These are phyloP conservation scores for Sequoia sempervirens DNA, from an alignment of 75 land plant species.

Conservation along the genomic window DNA sequence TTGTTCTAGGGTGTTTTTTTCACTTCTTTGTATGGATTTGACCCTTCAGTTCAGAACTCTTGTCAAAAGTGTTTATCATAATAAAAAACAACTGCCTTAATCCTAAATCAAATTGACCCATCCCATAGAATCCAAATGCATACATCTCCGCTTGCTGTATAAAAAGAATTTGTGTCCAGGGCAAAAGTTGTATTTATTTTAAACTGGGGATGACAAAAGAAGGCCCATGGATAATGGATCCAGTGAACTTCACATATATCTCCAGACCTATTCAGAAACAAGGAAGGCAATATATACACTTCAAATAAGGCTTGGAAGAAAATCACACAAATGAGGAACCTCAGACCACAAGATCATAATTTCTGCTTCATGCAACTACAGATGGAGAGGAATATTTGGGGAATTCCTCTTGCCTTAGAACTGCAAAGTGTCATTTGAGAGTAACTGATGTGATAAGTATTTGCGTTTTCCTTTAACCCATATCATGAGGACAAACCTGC, in stretches of 20 bases:
- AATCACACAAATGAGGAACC: background rate
- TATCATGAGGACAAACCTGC: background rate
- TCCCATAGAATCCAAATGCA: too few species aligned
- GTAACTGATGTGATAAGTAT: background rate
- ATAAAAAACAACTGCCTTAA: too few species aligned
- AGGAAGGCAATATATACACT: background rate
- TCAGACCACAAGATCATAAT: background rate
- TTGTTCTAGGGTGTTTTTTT: too few species aligned
- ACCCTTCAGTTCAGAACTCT: too few species aligned
- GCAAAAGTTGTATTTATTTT: too few species aligned
- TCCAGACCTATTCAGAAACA: background rate
- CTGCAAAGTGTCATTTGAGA: background rate
- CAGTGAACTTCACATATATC: background rate
- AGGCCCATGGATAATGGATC: background rate
- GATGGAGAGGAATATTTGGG: background rate
- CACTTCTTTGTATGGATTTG: too few species aligned
- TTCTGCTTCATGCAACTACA: background rate
- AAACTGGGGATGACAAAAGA: too few species aligned
- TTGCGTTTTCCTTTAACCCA: background rate
- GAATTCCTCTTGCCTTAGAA: background rate
- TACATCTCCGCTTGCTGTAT: too few species aligned
- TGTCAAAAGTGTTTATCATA: too few species aligned
- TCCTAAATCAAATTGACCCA: too few species aligned
- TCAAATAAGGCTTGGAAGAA: background rate
- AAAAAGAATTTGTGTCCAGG: too few species aligned